Conservation (phyloP, 2,329 filamentous ascomycete genomes). For the Aspergillus viridinutans region DNA sequence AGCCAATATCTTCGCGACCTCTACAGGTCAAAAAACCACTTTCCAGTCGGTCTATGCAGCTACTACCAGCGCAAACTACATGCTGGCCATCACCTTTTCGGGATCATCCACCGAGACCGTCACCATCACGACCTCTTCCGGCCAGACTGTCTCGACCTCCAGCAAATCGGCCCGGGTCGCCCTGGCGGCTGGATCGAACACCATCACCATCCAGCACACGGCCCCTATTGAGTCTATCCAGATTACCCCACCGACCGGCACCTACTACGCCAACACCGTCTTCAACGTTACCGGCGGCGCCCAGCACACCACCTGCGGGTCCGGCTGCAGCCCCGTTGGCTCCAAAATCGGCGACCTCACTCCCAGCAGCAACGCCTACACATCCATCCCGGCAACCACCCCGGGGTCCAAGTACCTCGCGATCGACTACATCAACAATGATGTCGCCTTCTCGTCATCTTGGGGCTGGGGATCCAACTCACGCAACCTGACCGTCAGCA, state of each 20-base stretch:
- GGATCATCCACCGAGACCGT: neutral
- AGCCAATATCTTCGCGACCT: slow-evolving; percentile 9
- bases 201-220: slow-evolving; percentile 18
- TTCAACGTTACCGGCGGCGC: slow-evolving; percentile 39
- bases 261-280: slow-evolving; percentile 40
- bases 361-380: slow-evolving; percentile 25
- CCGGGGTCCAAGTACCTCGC: slow-evolving; percentile 40
- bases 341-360: slow-evolving; percentile 42
- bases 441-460: slow-evolving; percentile 41
- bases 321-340: slow-evolving; percentile 41
- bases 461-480: slow-evolving; percentile 48
- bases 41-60: slow-evolving; percentile 26
- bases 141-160: neutral
- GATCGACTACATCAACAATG: slow-evolving; percentile 53
- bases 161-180: slow-evolving; percentile 11
- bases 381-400: slow-evolving; percentile 32
- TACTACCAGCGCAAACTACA: slow-evolving; percentile 25
- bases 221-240: slow-evolving; percentile 16
- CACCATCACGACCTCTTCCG: slow-evolving; percentile 4
- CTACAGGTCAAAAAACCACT: slow-evolving; percentile 3
- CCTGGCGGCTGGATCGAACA: slow-evolving; percentile 24
- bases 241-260: slow-evolving; percentile 18
- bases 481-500: slow-evolving; percentile 47
- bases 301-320: slow-evolving; percentile 31
- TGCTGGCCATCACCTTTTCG: slow-evolving; percentile 17